Base-by-base conservation (phyloP, 768 basidiomycete species). In the Chalciporus pseudorubinellus region DNA sequence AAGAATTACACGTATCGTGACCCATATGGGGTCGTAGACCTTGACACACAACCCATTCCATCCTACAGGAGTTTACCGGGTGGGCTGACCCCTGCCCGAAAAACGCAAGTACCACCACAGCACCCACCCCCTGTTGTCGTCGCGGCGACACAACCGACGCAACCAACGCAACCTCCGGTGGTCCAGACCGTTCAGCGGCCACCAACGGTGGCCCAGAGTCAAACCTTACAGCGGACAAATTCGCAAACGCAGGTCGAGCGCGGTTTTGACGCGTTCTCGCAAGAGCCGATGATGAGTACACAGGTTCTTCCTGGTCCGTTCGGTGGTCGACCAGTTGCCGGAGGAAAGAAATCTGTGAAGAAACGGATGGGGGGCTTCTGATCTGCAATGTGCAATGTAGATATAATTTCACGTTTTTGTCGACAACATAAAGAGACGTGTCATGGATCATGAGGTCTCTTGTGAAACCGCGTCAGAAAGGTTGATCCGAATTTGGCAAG, bases 311-410 rank as follows among this genome's bases (percentile, higher is more conserved):
- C 89, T 4, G 89, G 90, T 3, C 79, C 76, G 0, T 82, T 82
- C 68, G 89, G 89, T 29, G 87, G 86, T 20, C 77, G 86, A 36
- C 77, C 76, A 21, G 51, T 52, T 14, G 58, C 59, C 13, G 46
- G 28, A n/a, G 62, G 56, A 6, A 87, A 79, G 70, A 85, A 82
- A 63, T 50, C 67, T 22, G 64, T 56, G 19, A 89, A 84, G 73
- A 91, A 85, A 69, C 74, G 89, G 20, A 39, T 89, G 38, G 87
- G 86, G 10, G 90, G 90, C 8, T 92, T 92, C 64, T 92, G 67
- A 78, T 46, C 18, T 20, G 18, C 38, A 8, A 38, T 44, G 20
- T 33, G 40, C n/a, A 44, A 38, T 8, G 66, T 67, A 64, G 64
- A 40, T 20, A 48, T 18, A 6, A 6, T 31, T 66, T 61, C 7